Evolutionary conservation across 305 asterid species (phyloP), one percentile per base, ranked within the genome.

Genomic region (Fraxinus baroniana): DNA sequence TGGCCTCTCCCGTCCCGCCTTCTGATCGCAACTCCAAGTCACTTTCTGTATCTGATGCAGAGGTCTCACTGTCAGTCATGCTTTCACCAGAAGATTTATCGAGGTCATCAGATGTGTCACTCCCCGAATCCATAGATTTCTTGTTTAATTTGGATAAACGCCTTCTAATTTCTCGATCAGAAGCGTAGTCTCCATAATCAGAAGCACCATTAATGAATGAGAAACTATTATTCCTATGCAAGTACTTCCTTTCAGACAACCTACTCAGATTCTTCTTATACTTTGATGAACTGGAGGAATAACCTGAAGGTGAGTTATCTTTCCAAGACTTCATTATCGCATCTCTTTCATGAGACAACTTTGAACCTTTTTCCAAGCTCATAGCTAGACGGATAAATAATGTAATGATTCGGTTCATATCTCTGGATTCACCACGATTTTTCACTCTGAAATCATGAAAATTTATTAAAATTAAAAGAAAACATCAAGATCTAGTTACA

Each of bases 101-200:
- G 66, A 89, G 82, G 83, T 91, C 98, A 87, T 94, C 94, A 79
- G 98, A 91, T 83, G 98, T 92, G 85, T 92, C 98, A 87, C 98
- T 96, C 78, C 88, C 97, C 0, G 98, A 92, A 84, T 91, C 94
- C 88, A 94, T 79, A 78, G 96, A 86, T 78, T 92, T 91, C 88
- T 90, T 93, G 80, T 95, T 92, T 83, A 97, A 86, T 88, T 91
- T 94, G 87, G 98, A 97, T 83, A 94, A 87, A 72, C 96, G 91
- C 88, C 91, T 93, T 84, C 90, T 87, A 87, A 95, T 93, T 92
- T 94, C 99, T 76, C 97, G 91, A 78, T 97, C 99, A 77, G 98
- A 93, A 55, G 95, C 93, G 90, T 89, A 88, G 79, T 95, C 98
- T 80, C 94, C 96, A 87, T 85, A 87, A 80, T 97, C 97, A 76